Conservation (phyloP, 192 early-diverging fungal species). For the Gorgonomyces haynaldii region DNA sequence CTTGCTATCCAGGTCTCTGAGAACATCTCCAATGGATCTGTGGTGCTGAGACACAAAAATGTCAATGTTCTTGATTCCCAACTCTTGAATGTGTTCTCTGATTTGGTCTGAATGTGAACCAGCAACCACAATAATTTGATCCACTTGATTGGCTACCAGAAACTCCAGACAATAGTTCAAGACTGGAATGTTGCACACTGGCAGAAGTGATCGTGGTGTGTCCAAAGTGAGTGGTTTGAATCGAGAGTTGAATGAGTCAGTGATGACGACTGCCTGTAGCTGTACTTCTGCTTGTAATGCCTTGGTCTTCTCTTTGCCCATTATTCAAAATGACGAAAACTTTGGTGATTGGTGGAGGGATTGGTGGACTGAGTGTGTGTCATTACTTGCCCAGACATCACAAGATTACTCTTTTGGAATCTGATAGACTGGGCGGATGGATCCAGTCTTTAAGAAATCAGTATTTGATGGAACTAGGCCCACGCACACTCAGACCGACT, state of each 20-base stretch:
- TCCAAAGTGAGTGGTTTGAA: constrained; percentile 80
- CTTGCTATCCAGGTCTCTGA: constrained; percentile 77
- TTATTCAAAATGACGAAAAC: constrained; percentile 6
- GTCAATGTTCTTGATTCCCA: constrained; percentile 55
- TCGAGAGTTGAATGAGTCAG: constrained; percentile 73
- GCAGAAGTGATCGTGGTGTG: constrained; percentile 68
- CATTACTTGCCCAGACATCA: constrained; percentile 52
- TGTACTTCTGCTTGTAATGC: constrained; percentile 12
- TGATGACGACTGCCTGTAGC: constrained; percentile 82
- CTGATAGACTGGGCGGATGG: constrained; percentile 75
- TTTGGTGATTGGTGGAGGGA: constrained; percentile 81
- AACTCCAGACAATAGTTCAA: constrained; percentile 95
- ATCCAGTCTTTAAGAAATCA: constrained; percentile 44
- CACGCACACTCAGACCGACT: constrained; percentile 75
- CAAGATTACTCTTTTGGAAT: constrained; percentile 63
- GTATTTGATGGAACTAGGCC: constrained; percentile 67
- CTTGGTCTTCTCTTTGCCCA: constrained; percentile 18
- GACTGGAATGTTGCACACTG: constrained; percentile 89
- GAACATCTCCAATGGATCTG: constrained; percentile 77
- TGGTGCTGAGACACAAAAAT: constrained; percentile 62
- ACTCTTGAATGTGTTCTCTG: constrained; percentile 69
- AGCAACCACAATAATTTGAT: constrained; percentile 79
- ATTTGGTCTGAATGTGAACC: constrained; percentile 73
- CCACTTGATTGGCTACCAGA: constrained; percentile 72
- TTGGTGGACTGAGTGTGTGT: constrained; percentile 76